Percentiles rank a stretch among this genome's conserved stretches.
phyloP scores from a whole-genome alignment of 768 basidiomycete species.

The Agaricus blazei region DNA sequence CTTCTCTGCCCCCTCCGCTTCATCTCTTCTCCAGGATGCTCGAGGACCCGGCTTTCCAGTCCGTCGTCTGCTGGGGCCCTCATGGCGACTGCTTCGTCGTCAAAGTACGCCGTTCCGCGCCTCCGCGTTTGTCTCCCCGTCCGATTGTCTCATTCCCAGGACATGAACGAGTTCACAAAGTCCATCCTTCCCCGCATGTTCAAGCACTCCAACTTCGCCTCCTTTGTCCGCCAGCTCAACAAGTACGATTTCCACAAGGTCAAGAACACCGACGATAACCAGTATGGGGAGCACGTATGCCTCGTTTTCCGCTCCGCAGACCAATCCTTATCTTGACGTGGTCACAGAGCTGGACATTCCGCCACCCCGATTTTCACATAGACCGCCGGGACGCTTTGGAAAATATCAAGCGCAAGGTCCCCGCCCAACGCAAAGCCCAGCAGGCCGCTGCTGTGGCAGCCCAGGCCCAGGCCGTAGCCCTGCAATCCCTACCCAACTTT shows the following conservation, averaged over 20 bases:
- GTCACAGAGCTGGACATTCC: slow-evolving; percentile 49
- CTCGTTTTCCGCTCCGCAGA: background rate
- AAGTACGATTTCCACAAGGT: slow-evolving; percentile 98
- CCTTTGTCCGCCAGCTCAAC: slow-evolving; percentile 89
- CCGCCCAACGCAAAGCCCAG: slow-evolving; percentile 46
- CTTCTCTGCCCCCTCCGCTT: background rate
- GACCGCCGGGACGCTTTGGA: slow-evolving; percentile 49
- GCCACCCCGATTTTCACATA: slow-evolving; percentile 56
- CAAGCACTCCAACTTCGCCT: slow-evolving; percentile 93
- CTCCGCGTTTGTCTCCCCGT: background rate
- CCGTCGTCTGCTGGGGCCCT: slow-evolving; percentile 80
- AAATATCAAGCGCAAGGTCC: slow-evolving; percentile 58
- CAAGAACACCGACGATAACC: slow-evolving; percentile 80
- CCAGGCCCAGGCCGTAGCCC: slow-evolving; percentile 3
- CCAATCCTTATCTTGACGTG: background rate
- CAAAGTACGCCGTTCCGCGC: slow-evolving; percentile 41
- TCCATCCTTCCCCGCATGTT: slow-evolving; percentile 86
- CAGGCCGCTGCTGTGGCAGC: slow-evolving; percentile 17
- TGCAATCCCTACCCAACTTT: slow-evolving; percentile 15
- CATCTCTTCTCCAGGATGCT: slow-evolving; percentile 61
- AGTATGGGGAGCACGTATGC: slow-evolving; percentile 57
- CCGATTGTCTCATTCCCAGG: slow-evolving; percentile 24
- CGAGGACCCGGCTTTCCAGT: slow-evolving; percentile 66
- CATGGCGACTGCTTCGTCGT: slow-evolving; percentile 88
- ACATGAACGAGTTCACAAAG: slow-evolving; percentile 97